Evolutionary conservation across 768 basidiomycete species (phyloP).

Genomic region (Suillus paluster): DNA sequence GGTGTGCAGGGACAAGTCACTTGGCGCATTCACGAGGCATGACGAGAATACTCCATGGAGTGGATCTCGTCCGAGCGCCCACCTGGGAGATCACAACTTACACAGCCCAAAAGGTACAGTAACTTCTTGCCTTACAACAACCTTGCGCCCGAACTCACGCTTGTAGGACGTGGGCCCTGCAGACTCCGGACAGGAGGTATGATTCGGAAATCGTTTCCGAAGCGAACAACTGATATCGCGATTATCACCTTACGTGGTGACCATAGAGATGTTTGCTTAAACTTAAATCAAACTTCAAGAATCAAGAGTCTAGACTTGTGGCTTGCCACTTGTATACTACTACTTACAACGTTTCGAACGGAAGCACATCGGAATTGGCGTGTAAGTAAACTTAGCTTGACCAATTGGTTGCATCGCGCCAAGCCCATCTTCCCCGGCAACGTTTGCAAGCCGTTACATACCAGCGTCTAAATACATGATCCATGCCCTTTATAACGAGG

Average conservation of each 20-base stretch:
- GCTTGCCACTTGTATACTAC: too few species aligned
- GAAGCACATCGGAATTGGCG: too few species aligned
- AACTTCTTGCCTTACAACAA: too few species aligned
- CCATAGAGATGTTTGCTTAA: too few species aligned
- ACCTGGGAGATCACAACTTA: not conserved
- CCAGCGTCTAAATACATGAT: not conserved
- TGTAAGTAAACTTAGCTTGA: not conserved
- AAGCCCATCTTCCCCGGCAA: slow-evolving; percentile 1
- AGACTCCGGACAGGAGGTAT: not conserved
- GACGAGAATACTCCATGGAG: too few species aligned
- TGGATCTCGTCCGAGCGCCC: not conserved
- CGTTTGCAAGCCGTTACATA: slow-evolving; percentile 1
- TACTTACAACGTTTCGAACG: too few species aligned
- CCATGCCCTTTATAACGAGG: not conserved
- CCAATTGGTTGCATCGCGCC: not conserved
- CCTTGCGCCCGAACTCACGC: too few species aligned
- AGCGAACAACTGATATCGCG: not conserved
- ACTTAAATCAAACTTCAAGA: too few species aligned
- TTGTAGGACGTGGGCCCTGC: not conserved
- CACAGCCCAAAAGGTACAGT: not conserved
- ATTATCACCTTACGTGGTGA: not conserved
- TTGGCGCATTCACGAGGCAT: too few species aligned
- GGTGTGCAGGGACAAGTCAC: too few species aligned
- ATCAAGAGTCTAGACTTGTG: too few species aligned
- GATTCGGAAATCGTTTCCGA: not conserved